phyloP scores from a whole-genome alignment of 192 early-diverging fungal genomes.

The Rhizophlyctis rosea region DNA sequence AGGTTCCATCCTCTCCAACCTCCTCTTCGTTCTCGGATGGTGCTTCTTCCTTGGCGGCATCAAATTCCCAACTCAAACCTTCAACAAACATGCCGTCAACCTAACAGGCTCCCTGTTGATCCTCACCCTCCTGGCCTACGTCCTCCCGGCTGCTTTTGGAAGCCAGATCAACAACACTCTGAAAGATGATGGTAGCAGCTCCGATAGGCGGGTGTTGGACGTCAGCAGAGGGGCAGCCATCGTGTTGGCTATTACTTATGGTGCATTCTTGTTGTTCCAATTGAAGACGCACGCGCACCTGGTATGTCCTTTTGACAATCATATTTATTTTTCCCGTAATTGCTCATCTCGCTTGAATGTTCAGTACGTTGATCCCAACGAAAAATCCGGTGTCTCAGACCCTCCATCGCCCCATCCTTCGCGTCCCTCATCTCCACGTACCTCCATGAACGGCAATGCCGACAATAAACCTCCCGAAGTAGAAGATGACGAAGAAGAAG shows the following conservation, averaged over 20 bases:
- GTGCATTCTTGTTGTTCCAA: constrained; percentile 73
- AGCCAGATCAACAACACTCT: neutral
- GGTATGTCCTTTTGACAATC: no score
- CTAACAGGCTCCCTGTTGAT: neutral
- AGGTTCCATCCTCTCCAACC: constrained; percentile 85
- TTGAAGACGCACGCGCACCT: constrained; percentile 67
- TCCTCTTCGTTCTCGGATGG: constrained; percentile 78
- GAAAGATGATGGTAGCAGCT: neutral
- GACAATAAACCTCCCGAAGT: no score
- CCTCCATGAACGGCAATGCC: no score
- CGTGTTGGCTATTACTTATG: constrained; percentile 16
- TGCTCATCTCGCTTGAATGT: no score
- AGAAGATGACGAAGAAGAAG: neutral
- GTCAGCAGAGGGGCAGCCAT: neutral
- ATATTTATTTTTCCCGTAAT: no score
- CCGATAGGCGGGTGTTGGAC: neutral
- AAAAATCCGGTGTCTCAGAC: no score
- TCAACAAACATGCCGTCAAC: neutral
- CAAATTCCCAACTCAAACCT: neutral
- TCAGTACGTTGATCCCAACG: no score
- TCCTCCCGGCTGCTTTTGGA: neutral
- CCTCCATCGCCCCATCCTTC: no score
- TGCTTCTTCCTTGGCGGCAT: constrained; percentile 79
- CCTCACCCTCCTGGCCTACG: neutral
- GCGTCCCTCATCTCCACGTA: no score